A percentile compares a stretch with the other conserved stretches of the same genome.
Conservation (phyloP, 2,329 filamentous ascomycete species). For the Ophiostoma quercus region DNA sequence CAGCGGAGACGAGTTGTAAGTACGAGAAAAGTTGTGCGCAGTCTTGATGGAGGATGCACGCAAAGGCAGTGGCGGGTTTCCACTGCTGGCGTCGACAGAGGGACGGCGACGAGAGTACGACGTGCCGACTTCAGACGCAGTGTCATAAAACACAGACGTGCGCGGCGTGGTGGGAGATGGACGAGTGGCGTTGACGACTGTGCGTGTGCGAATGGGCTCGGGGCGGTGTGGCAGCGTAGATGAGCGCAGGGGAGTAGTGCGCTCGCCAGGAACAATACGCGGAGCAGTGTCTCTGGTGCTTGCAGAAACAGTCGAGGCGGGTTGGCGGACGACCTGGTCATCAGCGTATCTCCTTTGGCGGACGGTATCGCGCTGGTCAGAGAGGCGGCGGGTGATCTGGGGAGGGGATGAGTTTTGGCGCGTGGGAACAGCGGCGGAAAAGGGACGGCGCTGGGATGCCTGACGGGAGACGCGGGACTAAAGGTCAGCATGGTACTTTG, state of each 20-base stretch:
- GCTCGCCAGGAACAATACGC: slow-evolving; percentile 42
- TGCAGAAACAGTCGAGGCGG: slow-evolving; percentile 24
- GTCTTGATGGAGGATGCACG: slow-evolving; percentile 44
- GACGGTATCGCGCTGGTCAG: slow-evolving; percentile 51
- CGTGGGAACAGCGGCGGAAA: slow-evolving; percentile 47
- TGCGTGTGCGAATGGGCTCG: slow-evolving; percentile 23
- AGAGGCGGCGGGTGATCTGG: slow-evolving; percentile 48
- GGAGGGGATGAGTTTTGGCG: slow-evolving; percentile 49
- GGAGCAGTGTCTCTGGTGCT: slow-evolving; percentile 36
- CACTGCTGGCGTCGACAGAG: slow-evolving; percentile 43
- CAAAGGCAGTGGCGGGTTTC: slow-evolving; percentile 35
- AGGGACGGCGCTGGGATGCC: slow-evolving; percentile 46
- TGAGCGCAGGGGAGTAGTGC: slow-evolving; percentile 35
- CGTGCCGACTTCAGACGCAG: slow-evolving; percentile 31
- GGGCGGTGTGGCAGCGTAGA: slow-evolving; percentile 15
- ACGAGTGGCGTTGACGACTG: slow-evolving; percentile 22
- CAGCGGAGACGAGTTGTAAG: slow-evolving; percentile 57
- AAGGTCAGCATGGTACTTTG: slow-evolving; percentile 3
- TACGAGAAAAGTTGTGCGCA: slow-evolving; percentile 39
- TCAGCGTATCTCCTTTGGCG: slow-evolving; percentile 39
- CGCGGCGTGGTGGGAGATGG: slow-evolving; percentile 48
- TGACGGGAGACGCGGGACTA: slow-evolving; percentile 47
- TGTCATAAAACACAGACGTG: slow-evolving; percentile 45
- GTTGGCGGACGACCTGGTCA: slow-evolving; percentile 36
- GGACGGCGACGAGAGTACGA: slow-evolving; percentile 38